Base-by-base conservation (phyloP, 371 early-diverging fungal species). In the Capillidium heterosporum region DNA sequence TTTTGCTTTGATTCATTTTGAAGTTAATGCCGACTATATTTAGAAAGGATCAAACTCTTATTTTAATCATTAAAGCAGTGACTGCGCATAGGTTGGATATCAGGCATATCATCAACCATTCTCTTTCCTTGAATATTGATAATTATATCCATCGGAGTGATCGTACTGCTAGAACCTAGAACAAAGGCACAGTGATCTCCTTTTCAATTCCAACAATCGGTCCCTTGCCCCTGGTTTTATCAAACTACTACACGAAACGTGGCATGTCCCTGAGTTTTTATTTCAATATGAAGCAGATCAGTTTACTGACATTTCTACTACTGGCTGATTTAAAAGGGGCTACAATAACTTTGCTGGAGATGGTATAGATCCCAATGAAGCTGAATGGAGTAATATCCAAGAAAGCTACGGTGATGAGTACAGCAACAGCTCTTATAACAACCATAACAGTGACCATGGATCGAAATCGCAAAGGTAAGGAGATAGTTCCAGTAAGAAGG, bases 31-130 rank as follows among this genome's bases (percentile, higher is more conserved):
- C 3, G 21, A 24, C 26, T 32, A 7, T 8, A 29, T 31, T 51
- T 32, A 51, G 51, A 19, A 26, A 44, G 2, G 56, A 39, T 8
- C 43, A 44, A 24, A 31, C 46, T 15, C 46, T 27, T 17, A 26
- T 75, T 10, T 61, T 94, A 44, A 88, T 99, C 43, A 98, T 98
- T 8, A 99, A 98, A 0, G 92, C 91, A 71, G 96, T 99, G 13
- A 98, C 98, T 15, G 93, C 92, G 40, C 87, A 99, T 68, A 99
- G 99, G 72, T 88, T 99, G 62, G 99, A 99, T 72, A 79, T 98
- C 57, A 44, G 77, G 17, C 66, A 71, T 1, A 95, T 98, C 7
- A 80, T 98, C 59, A 93, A 91, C 67, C 98, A 95, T 73, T 95
- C 94, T 63, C 74, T 83, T 21, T 96, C 98, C 1, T 66, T 78